phyloP scores from a whole-genome alignment of 2,329 filamentous ascomycete species.

The Fusarium palustre region DNA sequence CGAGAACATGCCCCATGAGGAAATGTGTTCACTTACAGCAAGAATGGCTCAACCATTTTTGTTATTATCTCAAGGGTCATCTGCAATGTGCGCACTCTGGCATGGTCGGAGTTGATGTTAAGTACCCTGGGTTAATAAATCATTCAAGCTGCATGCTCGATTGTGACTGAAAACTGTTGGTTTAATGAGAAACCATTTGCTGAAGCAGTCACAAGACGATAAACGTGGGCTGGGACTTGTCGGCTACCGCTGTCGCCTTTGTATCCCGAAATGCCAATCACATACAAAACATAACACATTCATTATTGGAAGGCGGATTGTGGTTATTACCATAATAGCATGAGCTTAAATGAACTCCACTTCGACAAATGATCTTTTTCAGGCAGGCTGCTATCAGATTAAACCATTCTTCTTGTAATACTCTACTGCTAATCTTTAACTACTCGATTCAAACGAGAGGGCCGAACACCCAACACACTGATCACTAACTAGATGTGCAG shows the following conservation, averaged over 20 bases:
- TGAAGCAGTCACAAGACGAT: not conserved
- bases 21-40: not conserved
- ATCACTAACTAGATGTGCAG: not conserved
- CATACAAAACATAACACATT: not conserved
- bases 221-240: not conserved
- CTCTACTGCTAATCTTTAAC: not conserved
- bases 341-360: constrained; percentile 5
- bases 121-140: not conserved
- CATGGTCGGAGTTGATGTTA: not conserved
- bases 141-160: not conserved
- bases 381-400: not conserved
- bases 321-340: not conserved
- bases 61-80: not conserved
- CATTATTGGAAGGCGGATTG: not conserved
- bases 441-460: not conserved
- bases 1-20: not conserved
- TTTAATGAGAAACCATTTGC: not conserved
- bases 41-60: not conserved
- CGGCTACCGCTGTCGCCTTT: not conserved
- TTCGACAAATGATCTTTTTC: not conserved
- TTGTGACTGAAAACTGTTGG: constrained; percentile 9
- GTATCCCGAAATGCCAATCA: not conserved
- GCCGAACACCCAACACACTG: not conserved
- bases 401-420: not conserved
- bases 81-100: not conserved